Evolutionary conservation across 2,329 filamentous ascomycete genomes (phyloP), one percentile per base, ranked within the genome.

Genomic region (Calonectria pseudoturangicola): DNA sequence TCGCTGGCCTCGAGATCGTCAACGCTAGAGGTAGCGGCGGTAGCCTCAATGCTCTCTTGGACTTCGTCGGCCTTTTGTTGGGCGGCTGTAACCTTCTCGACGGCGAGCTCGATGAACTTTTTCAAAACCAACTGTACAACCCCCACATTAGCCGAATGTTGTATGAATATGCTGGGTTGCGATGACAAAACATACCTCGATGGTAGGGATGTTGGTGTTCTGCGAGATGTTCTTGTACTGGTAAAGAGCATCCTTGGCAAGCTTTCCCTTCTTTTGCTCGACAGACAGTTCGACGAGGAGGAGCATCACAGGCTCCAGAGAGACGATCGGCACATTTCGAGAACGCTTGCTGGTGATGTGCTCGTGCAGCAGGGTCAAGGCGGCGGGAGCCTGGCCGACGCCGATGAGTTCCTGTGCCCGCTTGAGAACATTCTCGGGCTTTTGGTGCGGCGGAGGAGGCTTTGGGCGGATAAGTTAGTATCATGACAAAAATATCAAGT

Each of bases 191-290:
- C 84, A 51, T 87, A 95, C 94, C 92, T 98, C 97, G 84, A 99
- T 99, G 74, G 97, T 99, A 80, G 92, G 95, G 79, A 99, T 95
- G 84, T 98, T 98, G 80, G 96, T 98, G 88, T 99, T 99, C 86
- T 99, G 97, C 69, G 96, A 96, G 79, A 98, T 98, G 86, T 99
- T 99, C 91, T 99, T 99, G 91, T 99, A 99, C 86, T 98, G 97
- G 86, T 98, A 99, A 62, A 99, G 91, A 74, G 97, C 97, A 88
- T 99, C 97, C 90, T 99, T 99, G 85, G 96, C 97, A 74, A 97
- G 91, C 87, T 99, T 99, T 81, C 97, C 97, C 88, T 98, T 99
- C 88, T 97, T 95, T 82, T 98, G 92, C 83, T 98, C 96, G 82
- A 99, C 97, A 79, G 94, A 98, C 73, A 98, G 92, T 87, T 98